Evolutionary conservation across 345 rosid species (phyloP).

Genomic region (Camelina laxa): DNA sequence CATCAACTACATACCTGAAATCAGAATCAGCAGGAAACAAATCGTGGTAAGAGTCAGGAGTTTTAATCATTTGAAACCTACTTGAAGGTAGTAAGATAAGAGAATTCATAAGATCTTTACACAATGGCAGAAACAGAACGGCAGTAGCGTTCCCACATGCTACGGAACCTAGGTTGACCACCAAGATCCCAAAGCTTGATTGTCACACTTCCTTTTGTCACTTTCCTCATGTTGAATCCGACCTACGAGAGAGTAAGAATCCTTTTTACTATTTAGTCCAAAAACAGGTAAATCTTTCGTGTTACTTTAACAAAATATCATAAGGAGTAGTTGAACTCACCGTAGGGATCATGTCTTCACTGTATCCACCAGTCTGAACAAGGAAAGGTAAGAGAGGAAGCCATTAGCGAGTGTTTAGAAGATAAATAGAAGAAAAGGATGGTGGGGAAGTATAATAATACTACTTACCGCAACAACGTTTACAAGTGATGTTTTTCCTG

Average conservation of each 20-base stretch:
- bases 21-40: slow-evolving; percentile 4
- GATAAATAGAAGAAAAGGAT: not conserved
- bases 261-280: not conserved
- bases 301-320: slow-evolving; percentile 1
- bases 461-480: slow-evolving; percentile 80
- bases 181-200: slow-evolving; percentile 97
- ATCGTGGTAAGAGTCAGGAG: slow-evolving; percentile 14
- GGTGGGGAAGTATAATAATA: slow-evolving; percentile 38
- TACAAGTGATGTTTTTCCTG: slow-evolving; percentile 87
- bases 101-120: slow-evolving; percentile 47
- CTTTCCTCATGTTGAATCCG: slow-evolving; percentile 96
- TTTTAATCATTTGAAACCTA: not conserved
- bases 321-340: slow-evolving; percentile 45
- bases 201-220: slow-evolving; percentile 92
- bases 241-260: slow-evolving; percentile 54
- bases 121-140: slow-evolving; percentile 92
- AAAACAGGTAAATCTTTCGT: not conserved
- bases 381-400: slow-evolving; percentile 39
- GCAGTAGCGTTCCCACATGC: slow-evolving; percentile 96
- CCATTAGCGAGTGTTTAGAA: slow-evolving; percentile 27
- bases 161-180: slow-evolving; percentile 95
- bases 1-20: slow-evolving; percentile 83
- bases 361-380: slow-evolving; percentile 82
- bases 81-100: not conserved
- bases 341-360: slow-evolving; percentile 94